phyloP scores from a whole-genome alignment of 129 eudicot genomes.

The Ambrosia trifida region DNA sequence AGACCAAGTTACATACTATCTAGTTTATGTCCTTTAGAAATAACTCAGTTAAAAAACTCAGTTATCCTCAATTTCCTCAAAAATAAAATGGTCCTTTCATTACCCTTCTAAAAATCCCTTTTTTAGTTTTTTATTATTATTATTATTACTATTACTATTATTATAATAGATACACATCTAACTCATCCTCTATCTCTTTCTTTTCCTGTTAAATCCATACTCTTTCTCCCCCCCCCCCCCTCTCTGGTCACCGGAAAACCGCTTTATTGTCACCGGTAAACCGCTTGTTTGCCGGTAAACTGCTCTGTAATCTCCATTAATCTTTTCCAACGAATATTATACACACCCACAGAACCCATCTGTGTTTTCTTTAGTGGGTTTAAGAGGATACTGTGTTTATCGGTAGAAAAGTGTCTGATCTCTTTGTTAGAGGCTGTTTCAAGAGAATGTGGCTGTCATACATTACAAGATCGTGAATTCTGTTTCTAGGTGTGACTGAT shows the following conservation, averaged over 20 bases:
- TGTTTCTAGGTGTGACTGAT: conserved; percentile 26
- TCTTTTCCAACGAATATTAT: conserved; percentile 23
- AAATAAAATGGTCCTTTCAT: no score
- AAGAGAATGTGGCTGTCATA: conserved; percentile 63
- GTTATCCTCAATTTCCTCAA: no score
- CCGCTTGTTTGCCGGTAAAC: conserved; percentile 27
- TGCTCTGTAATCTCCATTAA: conserved; percentile 17
- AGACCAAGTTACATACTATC: no score
- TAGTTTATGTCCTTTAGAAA: no score
- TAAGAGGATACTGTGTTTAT: conserved; percentile 9
- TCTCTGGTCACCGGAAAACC: conserved; percentile 40
- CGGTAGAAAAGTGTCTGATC: conserved; percentile 47
- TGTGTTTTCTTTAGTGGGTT: conserved; percentile 18
- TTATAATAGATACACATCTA: conserved; percentile 39
- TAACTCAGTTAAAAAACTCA: no score
- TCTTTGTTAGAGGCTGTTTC: conserved; percentile 34
- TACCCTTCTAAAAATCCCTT: no score
- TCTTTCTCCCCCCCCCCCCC: conserved; percentile 44
- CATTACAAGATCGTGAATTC: conserved; percentile 49
- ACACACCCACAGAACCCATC: conserved; percentile 9
- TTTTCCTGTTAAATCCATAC: conserved; percentile 55
- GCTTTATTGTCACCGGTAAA: conserved; percentile 36
- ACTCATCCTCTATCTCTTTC: conserved; percentile 50
- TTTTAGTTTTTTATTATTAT: no score
- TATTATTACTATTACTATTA: no score